These are phyloP conservation scores for sorghum (Sorghum bicolor) DNA, from an alignment of 176 grass and related monocot species.

Conservation along the genomic window DNA sequence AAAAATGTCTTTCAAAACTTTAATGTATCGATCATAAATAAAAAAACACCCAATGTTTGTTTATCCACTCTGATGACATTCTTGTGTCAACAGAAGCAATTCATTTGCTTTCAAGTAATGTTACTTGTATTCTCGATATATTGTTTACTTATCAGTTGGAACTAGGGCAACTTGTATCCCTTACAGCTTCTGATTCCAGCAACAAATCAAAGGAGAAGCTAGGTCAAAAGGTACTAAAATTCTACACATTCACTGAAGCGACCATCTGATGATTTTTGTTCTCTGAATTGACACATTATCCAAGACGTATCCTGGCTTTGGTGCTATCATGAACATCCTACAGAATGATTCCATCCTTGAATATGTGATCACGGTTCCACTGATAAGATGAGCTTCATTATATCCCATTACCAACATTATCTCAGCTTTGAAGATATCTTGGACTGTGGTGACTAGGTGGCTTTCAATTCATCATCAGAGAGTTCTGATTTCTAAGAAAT, in stretches of 20 bases:
- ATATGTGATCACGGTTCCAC: constrained; percentile 62
- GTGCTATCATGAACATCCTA: constrained; percentile 78
- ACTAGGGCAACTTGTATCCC: constrained; percentile 33
- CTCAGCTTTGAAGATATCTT: constrained; percentile 79
- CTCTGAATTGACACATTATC: constrained; percentile 67
- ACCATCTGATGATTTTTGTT: too few species aligned
- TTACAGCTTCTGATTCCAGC: constrained; percentile 34
- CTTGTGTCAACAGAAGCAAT: not conserved
- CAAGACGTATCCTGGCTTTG: constrained; percentile 79
- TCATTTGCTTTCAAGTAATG: not conserved
- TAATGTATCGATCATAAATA: too few species aligned
- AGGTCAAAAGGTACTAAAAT: too few species aligned
- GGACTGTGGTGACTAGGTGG: constrained; percentile 62
- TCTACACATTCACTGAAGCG: too few species aligned
- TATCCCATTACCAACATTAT: constrained; percentile 79
- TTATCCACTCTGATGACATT: not conserved
- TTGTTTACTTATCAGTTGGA: constrained; percentile 40
- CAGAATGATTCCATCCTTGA: constrained; percentile 56
- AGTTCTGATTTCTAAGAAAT: constrained; percentile 1
- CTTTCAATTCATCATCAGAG: constrained; percentile 53
- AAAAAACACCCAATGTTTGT: too few species aligned
- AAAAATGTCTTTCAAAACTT: too few species aligned
- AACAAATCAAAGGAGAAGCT: too few species aligned
- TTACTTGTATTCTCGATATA: not conserved
- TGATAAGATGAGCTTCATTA: constrained; percentile 58